phyloP scores from a whole-genome alignment of 2,329 filamentous ascomycete species.

The Blastomyces gilchristii region DNA sequence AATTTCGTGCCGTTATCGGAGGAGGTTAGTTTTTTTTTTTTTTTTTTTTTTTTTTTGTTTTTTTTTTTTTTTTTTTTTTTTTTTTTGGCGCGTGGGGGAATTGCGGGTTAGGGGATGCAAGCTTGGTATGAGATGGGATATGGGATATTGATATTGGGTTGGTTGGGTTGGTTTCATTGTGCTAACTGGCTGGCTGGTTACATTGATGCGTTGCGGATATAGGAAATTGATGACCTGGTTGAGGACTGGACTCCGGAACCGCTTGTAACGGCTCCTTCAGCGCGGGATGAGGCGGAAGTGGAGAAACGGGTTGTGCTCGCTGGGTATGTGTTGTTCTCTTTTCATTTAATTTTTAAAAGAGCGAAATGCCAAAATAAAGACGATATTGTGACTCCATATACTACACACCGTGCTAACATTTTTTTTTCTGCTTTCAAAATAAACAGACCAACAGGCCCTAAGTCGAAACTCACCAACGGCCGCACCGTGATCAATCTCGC shows the following conservation, averaged over 20 bases:
- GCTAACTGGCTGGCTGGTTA: background rate
- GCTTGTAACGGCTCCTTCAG: constrained; percentile 62
- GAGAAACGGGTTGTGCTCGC: constrained; percentile 81
- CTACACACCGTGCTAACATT: background rate
- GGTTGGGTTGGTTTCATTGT: background rate
- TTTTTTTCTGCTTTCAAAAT: background rate
- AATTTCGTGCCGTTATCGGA: constrained; percentile 83
- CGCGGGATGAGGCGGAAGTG: constrained; percentile 68
- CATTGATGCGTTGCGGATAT: constrained; percentile 10
- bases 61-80: background rate
- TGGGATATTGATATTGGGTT: too few species aligned
- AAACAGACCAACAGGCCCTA: constrained; percentile 71
- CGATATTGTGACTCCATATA: too few species aligned
- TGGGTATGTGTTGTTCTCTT: constrained; percentile 48
- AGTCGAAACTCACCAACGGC: constrained; percentile 77
- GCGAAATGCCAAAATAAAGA: too few species aligned
- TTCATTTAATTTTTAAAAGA: too few species aligned
- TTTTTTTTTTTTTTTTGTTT: background rate
- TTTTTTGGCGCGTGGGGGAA: background rate
- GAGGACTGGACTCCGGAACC: constrained; percentile 96
- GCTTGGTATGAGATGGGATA: background rate
- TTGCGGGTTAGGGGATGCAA: background rate
- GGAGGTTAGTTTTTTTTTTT: constrained; percentile 43
- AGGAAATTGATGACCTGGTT: constrained; percentile 92
- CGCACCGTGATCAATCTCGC: constrained; percentile 88